A percentile compares a stretch with the other conserved stretches of the same genome.
Evolutionary conservation across 371 early-diverging fungal species (phyloP).

Genomic region (Lichtheimia hyalospora): DNA sequence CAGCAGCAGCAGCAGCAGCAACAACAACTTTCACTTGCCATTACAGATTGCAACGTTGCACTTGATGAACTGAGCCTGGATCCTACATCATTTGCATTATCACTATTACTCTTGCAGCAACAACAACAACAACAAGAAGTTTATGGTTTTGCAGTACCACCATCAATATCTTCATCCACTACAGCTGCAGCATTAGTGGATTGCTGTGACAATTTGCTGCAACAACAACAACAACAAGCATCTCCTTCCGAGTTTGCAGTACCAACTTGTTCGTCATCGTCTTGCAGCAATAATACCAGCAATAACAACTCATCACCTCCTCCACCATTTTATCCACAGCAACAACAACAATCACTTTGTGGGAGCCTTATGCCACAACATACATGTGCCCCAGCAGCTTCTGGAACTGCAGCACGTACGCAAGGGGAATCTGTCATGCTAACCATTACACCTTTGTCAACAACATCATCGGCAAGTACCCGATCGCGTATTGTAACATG

Average conservation of each 20-base stretch:
- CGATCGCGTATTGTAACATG: conserved; percentile 27
- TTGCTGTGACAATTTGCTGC: not conserved
- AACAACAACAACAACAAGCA: conserved; percentile 1
- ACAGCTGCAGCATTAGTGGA: too few relatives aligned
- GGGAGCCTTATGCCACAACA: conserved; percentile 31
- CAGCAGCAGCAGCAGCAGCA: too few relatives aligned
- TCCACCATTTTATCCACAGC: not conserved
- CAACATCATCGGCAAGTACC: conserved; percentile 4
- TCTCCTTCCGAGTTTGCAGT: not conserved
- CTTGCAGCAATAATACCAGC: not conserved
- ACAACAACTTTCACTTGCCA: too few relatives aligned
- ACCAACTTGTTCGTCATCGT: conserved; percentile 5
- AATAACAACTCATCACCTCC: not conserved
- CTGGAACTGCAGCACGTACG: not conserved
- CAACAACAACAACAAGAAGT: too few relatives aligned
- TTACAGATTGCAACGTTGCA: too few relatives aligned
- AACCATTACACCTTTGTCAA: conserved; percentile 42
- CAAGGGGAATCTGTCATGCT: conserved; percentile 45
- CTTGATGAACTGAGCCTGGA: not conserved
- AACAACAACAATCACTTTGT: conserved; percentile 8
- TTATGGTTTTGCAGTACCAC: too few relatives aligned
- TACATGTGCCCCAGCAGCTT: conserved; percentile 7
- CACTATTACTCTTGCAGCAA: too few relatives aligned
- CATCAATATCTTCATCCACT: too few relatives aligned
- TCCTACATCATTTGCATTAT: too few relatives aligned